Evolutionary conservation across 2,329 filamentous ascomycete genomes (phyloP).

Genomic region (Fusarium brachygibbosum): DNA sequence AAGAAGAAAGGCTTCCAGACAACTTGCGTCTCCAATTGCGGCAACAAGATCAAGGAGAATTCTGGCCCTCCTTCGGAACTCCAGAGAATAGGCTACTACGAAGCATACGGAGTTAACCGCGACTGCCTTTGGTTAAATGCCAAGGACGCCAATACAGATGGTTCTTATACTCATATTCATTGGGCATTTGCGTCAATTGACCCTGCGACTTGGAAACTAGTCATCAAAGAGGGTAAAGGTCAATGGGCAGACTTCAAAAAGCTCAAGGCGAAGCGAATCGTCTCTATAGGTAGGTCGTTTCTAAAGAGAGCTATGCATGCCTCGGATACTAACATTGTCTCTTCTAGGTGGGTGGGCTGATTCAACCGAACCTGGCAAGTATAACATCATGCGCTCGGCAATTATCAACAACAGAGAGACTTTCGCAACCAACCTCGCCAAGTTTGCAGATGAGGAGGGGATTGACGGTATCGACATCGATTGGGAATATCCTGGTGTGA

Average conservation of each 20-base stretch:
- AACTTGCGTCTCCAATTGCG: conserved; percentile 12
- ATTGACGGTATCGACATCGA: conserved; percentile 58
- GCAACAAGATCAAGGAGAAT: conserved; percentile 7
- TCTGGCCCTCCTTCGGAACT: not conserved
- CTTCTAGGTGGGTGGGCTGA: conserved; percentile 47
- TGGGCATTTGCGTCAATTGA: conserved; percentile 53
- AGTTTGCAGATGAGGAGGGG: conserved; percentile 54
- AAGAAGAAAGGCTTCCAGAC: conserved; percentile 7
- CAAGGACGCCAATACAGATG: conserved; percentile 35
- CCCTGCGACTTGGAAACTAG: conserved; percentile 22
- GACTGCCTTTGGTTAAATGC: conserved; percentile 9
- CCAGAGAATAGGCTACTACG: conserved; percentile 3
- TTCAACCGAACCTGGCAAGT: conserved; percentile 43
- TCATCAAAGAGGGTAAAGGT: conserved; percentile 38
- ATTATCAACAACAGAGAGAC: conserved; percentile 51
- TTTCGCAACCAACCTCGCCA: conserved; percentile 53
- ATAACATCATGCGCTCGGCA: conserved; percentile 42
- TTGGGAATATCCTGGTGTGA: conserved; percentile 57
- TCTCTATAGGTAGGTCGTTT: conserved; percentile 37
- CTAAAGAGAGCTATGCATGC: not conserved
- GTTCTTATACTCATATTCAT: conserved; percentile 42
- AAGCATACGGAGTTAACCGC: not conserved
- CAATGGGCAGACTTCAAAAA: conserved; percentile 47
- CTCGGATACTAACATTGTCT: not conserved
- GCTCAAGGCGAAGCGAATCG: conserved; percentile 45